Evolutionary conservation across 164 flowering plant species (phyloP).

Genomic region (Aristolochia californica): DNA sequence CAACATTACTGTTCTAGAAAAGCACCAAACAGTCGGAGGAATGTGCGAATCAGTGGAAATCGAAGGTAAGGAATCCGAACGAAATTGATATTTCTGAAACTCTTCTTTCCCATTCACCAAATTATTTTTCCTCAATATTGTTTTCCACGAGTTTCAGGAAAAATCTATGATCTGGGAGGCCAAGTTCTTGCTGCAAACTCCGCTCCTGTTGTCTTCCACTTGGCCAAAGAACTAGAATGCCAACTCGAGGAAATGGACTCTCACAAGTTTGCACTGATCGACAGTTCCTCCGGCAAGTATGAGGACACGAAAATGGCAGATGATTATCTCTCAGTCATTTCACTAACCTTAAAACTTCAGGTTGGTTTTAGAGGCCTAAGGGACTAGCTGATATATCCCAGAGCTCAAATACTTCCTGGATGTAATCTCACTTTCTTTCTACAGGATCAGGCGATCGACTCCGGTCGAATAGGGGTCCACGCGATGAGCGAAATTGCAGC

Average conservation of each 20-base stretch:
- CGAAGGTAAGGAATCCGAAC: conserved; percentile 31
- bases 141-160: conserved; percentile 28
- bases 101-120: too few species aligned
- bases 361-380: conserved; percentile 13
- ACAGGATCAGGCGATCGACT: conserved; percentile 51
- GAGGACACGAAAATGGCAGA: conserved; percentile 54
- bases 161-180: conserved; percentile 69
- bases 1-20: conserved; percentile 51
- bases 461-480: conserved; percentile 50
- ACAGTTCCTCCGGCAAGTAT: conserved; percentile 44
- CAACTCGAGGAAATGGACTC: conserved; percentile 63
- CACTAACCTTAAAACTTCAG: conserved; percentile 66
- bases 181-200: conserved; percentile 81
- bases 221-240: conserved; percentile 54
- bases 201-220: conserved; percentile 58
- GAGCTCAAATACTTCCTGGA: too few species aligned
- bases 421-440: conserved; percentile 1
- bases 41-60: conserved; percentile 73
- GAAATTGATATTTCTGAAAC: too few species aligned
- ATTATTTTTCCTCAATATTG: not conserved
- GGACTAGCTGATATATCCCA: too few species aligned
- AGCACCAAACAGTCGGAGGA: conserved; percentile 58
- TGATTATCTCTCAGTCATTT: conserved; percentile 58
- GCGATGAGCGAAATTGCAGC: conserved; percentile 58
- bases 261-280: conserved; percentile 62